Evolutionary conservation across 306 rosid species (phyloP).

Genomic region (Trifolium repens): DNA sequence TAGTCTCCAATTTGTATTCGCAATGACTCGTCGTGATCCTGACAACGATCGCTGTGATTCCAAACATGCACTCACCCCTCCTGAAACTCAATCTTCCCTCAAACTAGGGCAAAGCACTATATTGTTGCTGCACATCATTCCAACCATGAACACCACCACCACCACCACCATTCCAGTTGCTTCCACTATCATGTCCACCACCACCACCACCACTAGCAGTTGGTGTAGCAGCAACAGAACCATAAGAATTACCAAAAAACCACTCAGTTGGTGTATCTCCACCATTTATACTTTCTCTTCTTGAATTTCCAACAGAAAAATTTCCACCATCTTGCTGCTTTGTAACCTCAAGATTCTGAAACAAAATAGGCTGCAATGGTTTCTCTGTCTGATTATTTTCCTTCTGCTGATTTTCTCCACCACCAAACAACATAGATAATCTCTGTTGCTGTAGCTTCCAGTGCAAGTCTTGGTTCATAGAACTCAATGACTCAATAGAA

Average conservation of each 20-base stretch:
- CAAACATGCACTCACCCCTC: too few relatives aligned
- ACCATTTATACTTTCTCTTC: conserved; percentile 44
- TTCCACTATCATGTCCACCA: conserved; percentile 47
- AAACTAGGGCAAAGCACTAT: conserved; percentile 72
- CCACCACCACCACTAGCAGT: conserved; percentile 47
- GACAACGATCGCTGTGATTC: too few relatives aligned
- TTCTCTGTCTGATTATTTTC: conserved; percentile 48
- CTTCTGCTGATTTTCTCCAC: conserved; percentile 48
- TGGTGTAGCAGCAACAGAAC: conserved; percentile 59
- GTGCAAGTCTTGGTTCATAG: conserved; percentile 94
- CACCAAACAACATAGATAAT: conserved; percentile 67
- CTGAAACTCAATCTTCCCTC: conserved; percentile 23
- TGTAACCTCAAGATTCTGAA: conserved; percentile 63
- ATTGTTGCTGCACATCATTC: conserved; percentile 81
- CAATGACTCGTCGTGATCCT: too few relatives aligned
- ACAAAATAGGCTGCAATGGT: conserved; percentile 58
- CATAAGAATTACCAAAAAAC: conserved; percentile 81
- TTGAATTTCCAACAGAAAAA: conserved; percentile 40
- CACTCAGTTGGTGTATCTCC: conserved; percentile 67
- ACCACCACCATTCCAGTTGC: conserved; percentile 40
- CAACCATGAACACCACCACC: conserved; percentile 60
- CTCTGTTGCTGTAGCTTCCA: conserved; percentile 93
- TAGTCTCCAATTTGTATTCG: too few relatives aligned
- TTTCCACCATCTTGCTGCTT: conserved; percentile 37
- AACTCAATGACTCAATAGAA: conserved; percentile 87